Evolutionary conservation across 352 stramenopile genomes (phyloP).

Genomic region (Albugo laibachii): DNA sequence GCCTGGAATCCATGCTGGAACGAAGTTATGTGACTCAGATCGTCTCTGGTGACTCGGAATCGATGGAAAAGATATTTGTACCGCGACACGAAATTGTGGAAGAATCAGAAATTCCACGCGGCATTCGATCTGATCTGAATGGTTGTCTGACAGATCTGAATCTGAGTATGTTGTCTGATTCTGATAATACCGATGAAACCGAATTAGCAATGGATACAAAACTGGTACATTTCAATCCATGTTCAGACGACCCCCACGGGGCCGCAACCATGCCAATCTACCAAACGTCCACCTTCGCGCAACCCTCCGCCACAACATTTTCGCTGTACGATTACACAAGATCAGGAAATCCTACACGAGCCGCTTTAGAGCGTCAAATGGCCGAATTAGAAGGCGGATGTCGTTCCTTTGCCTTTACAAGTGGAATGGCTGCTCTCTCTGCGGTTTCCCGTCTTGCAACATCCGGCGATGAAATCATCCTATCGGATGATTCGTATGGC

Average conservation of each 20-base stretch:
- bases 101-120: constrained; percentile 12
- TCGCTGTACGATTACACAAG: constrained; percentile 88
- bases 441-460: constrained; percentile 82
- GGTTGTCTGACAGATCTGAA: constrained; percentile 30
- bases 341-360: constrained; percentile 86
- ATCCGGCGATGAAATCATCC: constrained; percentile 81
- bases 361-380: constrained; percentile 84
- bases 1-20: constrained; percentile 61
- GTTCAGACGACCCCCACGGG: constrained; percentile 78
- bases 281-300: constrained; percentile 80
- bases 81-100: constrained; percentile 37
- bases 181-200: constrained; percentile 1
- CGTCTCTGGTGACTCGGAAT: constrained; percentile 39
- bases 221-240: constrained; percentile 60
- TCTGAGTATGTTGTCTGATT: constrained; percentile 11
- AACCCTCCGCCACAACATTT: constrained; percentile 76
- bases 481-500: constrained; percentile 92
- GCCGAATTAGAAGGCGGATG: constrained; percentile 57
- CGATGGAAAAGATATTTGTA: constrained; percentile 64
- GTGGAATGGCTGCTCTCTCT: constrained; percentile 90
- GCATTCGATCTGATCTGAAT: constrained; percentile 42
- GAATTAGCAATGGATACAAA: constrained; percentile 51
- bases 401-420: constrained; percentile 81
- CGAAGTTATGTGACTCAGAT: constrained; percentile 71
- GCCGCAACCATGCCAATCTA: constrained; percentile 85